Base-by-base conservation (phyloP, 2,329 filamentous ascomycete genomes). In the Aspergillus sp. region DNA sequence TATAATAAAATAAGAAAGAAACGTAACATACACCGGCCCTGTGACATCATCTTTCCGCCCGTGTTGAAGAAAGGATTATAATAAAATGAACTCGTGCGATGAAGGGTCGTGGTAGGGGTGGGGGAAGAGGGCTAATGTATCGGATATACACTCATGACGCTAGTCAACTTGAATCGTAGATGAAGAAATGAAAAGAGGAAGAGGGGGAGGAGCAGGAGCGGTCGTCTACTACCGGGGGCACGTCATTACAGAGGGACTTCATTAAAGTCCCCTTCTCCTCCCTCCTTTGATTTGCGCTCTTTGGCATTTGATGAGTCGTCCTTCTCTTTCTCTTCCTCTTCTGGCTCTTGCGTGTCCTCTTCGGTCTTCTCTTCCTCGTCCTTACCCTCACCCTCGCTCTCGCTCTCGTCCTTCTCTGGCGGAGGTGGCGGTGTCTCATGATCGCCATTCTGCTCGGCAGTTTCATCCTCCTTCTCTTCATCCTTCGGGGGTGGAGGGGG, bases 231-330 rank as follows among this genome's bases (percentile, higher is more conserved):
- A 36, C 32, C 49, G 21, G 51, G 28, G 48, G 25, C 43, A 17
- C 45, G 13, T 17, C 3, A 61, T 67, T 65, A 74, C 52, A 76
- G 68, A 32, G 73, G 71, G 15, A 75, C 71, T 65, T 76, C 72
- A 30, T 73, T 75, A 54, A 75, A 75, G 57, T 75, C 72, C 5
- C 70, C 64, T 47, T 75, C 64, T 48, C 74, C 72, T 13, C 69
- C 65, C 61, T 74, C 72, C 59, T 73, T 74, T 28, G 66, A 64
- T 59, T 74, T 74, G 36, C 60, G 59, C 62, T 74, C 73, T 3
- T 61, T 58, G n/a, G 45, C 61, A 30, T 59, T 60, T 19, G 64
- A 32, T n/a, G 63, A 55, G 36, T 67, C 60, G 9, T 69, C 65
- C 52, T 62, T 65, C 19, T 71, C 64, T 12, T 66, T 64, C 23